phyloP scores from a whole-genome alignment of 345 rosid species.

The Balakata baccata region DNA sequence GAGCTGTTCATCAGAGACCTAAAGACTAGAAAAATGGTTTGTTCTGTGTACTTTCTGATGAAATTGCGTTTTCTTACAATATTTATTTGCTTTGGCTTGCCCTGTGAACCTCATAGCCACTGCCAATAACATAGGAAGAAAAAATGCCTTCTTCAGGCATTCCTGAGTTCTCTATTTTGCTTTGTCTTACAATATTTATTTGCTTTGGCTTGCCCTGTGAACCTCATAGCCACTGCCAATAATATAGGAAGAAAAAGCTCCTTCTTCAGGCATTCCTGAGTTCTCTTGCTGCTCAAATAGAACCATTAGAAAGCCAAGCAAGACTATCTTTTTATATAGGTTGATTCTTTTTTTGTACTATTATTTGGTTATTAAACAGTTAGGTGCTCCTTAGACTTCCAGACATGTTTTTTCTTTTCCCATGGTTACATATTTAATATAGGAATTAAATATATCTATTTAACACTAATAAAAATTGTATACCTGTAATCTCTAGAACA shows the following conservation, averaged over 20 bases:
- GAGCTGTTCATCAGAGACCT: slow-evolving; percentile 68
- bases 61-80: background rate
- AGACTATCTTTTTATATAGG: background rate
- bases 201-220: background rate
- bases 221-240: background rate
- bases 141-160: background rate
- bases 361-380: background rate
- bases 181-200: background rate
- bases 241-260: background rate
- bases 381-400: slow-evolving; percentile 1
- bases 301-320: background rate
- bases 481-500: background rate
- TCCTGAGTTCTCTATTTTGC: too few species aligned
- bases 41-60: slow-evolving; percentile 14
- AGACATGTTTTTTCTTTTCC: background rate
- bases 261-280: background rate
- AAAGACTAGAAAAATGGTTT: slow-evolving; percentile 68
- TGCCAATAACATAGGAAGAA: background rate
- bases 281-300: background rate
- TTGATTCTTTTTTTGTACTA: background rate
- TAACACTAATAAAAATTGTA: background rate
- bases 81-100: background rate
- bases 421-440: background rate
- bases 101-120: too few species aligned
- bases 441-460: background rate